These are phyloP conservation scores for Vachellia collinsii DNA, from an alignment of 306 rosid species.

Conservation along the genomic window DNA sequence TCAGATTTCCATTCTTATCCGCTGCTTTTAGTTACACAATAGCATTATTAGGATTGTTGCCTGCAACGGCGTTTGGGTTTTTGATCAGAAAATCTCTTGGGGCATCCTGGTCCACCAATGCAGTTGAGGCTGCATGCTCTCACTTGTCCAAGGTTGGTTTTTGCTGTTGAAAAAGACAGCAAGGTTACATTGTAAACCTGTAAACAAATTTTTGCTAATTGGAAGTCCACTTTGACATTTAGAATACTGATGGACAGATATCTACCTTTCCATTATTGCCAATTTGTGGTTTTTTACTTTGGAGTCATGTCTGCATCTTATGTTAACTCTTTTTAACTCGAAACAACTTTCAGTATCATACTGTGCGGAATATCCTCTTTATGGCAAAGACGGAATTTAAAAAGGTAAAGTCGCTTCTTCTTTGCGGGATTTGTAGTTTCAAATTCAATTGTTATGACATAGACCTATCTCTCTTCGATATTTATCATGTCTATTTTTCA, in stretches of 20 bases:
- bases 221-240: constrained; percentile 21
- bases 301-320: constrained; percentile 17
- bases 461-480: background rate
- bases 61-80: constrained; percentile 55
- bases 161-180: constrained; percentile 15
- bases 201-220: constrained; percentile 1
- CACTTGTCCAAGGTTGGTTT: constrained; percentile 76
- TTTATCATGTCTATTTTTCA: constrained; percentile 2
- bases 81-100: constrained; percentile 63
- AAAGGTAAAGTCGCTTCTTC: constrained; percentile 56
- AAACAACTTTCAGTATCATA: constrained; percentile 73
- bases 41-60: constrained; percentile 70
- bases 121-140: constrained; percentile 81
- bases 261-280: constrained; percentile 13
- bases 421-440: background rate
- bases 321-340: constrained; percentile 34
- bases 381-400: constrained; percentile 81
- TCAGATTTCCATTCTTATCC: constrained; percentile 63
- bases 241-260: constrained; percentile 2
- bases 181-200: constrained; percentile 19
- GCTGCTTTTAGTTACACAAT: constrained; percentile 53
- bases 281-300: constrained; percentile 1
- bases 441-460: background rate
- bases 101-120: constrained; percentile 78
- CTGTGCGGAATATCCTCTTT: constrained; percentile 73